Evolutionary conservation across 441 rosid genomes (phyloP), one percentile per base, ranked within the genome.

Genomic region (Isatis lusitanica): DNA sequence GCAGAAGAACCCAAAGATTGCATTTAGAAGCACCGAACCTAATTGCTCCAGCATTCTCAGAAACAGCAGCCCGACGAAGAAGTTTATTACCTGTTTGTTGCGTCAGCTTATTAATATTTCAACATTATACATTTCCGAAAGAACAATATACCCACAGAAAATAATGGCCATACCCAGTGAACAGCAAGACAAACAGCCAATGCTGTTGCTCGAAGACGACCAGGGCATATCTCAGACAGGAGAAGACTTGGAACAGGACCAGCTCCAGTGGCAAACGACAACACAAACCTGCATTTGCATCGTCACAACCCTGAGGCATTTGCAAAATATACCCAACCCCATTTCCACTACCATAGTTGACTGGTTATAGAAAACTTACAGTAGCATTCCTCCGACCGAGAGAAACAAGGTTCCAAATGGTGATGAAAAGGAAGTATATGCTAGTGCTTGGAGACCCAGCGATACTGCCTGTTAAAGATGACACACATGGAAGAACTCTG

Each of bases 211-310:
- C 92, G 86, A 60, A 89, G 86, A 56, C 85, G 84, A 79, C 78
- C 81, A 8, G 92, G 88, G 78, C 88, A 87, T 81, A 84, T 89
- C 82, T 89, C 92, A 55, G 94, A 85, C 59, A 89, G 81, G 68
- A 87, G 89, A 60, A 87, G 81, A 73, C 89, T 73, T 65, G 94
- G 94, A 67, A 89, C 90, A 38, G 92, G 94, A 78, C 91, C 94
- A 47, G 90, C 92, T 70, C 90, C 92, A 35, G 81, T 70, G 36
- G 92, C 79, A 78, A 86, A 89, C 52, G 88, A 63, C 73, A 85
- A 76, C 74, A 89, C 94, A 76, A 82, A 80, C 85, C 92, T 89
- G 88, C 86, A 81, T 52, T 47, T 71, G 30, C 48, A 52, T 40
- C 63, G 63, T 68, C 63, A 62, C 44, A 52, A 7, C 35, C 57